Base-by-base conservation (phyloP, 441 rosid genomes). In the Eutrema salsugineum region DNA sequence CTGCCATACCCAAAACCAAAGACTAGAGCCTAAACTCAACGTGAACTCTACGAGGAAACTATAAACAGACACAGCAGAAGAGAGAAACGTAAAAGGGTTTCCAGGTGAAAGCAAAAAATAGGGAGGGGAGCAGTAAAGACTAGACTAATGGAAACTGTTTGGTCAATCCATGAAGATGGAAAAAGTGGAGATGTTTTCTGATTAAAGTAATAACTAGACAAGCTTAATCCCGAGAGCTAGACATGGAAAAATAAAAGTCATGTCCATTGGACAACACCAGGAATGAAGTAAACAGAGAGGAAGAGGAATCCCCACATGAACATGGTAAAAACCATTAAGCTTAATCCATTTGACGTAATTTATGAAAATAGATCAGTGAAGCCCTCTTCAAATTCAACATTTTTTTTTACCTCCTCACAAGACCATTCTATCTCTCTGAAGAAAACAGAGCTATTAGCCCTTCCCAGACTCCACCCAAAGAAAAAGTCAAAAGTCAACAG, bases 261-360 rank as follows among this genome's bases (percentile, higher is more conserved):
- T 58, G 70, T 38, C 39, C 10, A 5, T 48, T 36, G 15, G 11
- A 53, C 32, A 32, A 44, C 40, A 72, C 73, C 79, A 11, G 75
- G 77, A 36, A 77, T 73, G 61, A 77, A 77, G 57, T 43, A 78
- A 24, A 73, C 76, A 66, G 79, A 66, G 71, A 81, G 72, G 74
- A 65, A 77, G 39, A 74, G 59, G 42, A 71, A 81, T 14, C 70
- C 76, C 71, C 76, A 75, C 77, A 71, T 75, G 70, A 61, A 73
- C 77, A 70, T 70, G 48, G 70, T 59, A 61, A 61, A 63, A 70
- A 50, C 44, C 73, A 69, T 33, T 5, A 70, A 66, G 20, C 68
- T 53, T 51, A 65, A 50, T 5, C 66, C 57, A 65, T 1, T 35
- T 16, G 50, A 10, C 53, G 66, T 49, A 28, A 44, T 63, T 36